Conservation (phyloP, 352 stramenopile species). For the Phytophthora litchii region DNA sequence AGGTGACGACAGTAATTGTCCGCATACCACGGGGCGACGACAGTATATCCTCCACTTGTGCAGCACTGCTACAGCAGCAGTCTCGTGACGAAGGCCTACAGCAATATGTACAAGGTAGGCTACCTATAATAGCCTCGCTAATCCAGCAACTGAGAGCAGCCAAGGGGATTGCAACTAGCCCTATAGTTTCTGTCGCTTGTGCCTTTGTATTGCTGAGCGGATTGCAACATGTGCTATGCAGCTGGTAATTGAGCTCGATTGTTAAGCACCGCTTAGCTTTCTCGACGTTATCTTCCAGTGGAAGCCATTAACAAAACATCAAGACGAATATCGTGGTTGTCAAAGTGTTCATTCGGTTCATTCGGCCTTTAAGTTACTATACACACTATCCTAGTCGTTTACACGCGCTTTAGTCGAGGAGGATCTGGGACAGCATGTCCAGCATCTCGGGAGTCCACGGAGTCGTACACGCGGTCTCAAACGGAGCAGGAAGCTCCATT, state of each 20-base stretch:
- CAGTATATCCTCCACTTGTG: neutral
- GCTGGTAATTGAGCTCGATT: neutral
- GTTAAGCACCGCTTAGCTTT: constrained; percentile 1
- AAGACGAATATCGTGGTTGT: neutral
- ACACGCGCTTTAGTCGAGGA: constrained; percentile 34
- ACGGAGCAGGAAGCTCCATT: constrained; percentile 26
- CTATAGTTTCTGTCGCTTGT: no score
- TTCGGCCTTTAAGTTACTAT: constrained; percentile 42
- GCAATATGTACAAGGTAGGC: no score
- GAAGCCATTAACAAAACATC: constrained; percentile 12
- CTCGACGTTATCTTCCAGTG: neutral
- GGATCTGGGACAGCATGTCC: constrained; percentile 42
- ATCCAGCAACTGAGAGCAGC: no score
- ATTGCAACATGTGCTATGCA: neutral
- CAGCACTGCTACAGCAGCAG: neutral
- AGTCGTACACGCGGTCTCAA: constrained; percentile 34
- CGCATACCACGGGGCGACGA: constrained; percentile 16
- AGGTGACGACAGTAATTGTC: constrained; percentile 13
- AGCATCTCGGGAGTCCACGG: constrained; percentile 49
- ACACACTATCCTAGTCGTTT: constrained; percentile 29
- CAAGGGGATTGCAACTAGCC: no score
- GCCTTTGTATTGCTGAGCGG: constrained; percentile 2
- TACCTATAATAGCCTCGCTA: no score
- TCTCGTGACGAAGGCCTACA: no score
- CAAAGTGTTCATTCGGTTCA: constrained; percentile 16